Conservation (phyloP, 371 early-diverging fungal species). For the Rhizopus sp. region DNA sequence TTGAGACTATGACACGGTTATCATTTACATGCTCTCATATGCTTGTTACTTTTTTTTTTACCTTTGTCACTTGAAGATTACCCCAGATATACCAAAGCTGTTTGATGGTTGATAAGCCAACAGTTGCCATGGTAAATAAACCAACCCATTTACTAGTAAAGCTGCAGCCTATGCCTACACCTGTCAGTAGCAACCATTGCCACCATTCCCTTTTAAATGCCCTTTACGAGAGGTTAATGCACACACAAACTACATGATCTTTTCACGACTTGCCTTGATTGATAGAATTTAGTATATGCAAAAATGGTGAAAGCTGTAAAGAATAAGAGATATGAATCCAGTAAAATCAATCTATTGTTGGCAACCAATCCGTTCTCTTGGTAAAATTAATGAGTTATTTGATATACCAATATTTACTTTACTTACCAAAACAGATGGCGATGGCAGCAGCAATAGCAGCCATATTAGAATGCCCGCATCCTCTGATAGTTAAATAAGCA, state of each 20-base stretch:
- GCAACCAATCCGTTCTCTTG: constrained; percentile 88
- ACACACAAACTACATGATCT: not conserved
- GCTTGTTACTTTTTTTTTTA: constrained; percentile 18
- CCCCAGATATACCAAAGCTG: constrained; percentile 91
- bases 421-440: constrained; percentile 68
- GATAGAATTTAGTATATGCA: constrained; percentile 79
- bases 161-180: constrained; percentile 70
- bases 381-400: constrained; percentile 7
- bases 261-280: constrained; percentile 34
- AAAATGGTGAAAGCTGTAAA: constrained; percentile 76
- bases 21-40: not conserved
- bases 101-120: constrained; percentile 84
- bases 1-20: constrained; percentile 41
- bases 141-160: constrained; percentile 91
- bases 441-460: constrained; percentile 72
- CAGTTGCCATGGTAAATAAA: constrained; percentile 81
- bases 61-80: constrained; percentile 58
- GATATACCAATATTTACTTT: constrained; percentile 9
- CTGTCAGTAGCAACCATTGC: constrained; percentile 73
- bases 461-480: constrained; percentile 69
- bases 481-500: constrained; percentile 79
- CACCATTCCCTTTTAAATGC: constrained; percentile 72
- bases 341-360: constrained; percentile 86
- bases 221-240: constrained; percentile 14
- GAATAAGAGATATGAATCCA: constrained; percentile 89